A percentile compares a stretch with the other conserved stretches of the same genome.
phyloP scores from a whole-genome alignment of 371 early-diverging fungal species.

The Lichtheimia corymbifera region DNA sequence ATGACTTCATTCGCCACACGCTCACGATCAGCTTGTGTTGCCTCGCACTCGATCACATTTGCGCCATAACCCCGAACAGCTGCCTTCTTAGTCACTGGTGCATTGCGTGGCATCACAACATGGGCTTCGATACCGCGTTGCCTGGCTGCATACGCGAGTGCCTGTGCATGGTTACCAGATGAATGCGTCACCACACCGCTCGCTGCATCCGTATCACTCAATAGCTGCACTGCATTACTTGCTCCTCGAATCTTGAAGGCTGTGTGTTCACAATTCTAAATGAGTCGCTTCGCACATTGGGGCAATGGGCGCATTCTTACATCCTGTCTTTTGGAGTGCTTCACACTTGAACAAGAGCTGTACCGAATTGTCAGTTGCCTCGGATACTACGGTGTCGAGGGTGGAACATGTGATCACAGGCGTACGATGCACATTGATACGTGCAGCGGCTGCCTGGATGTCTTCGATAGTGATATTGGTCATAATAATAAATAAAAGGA shows the following conservation, averaged over 20 bases:
- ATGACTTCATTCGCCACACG: slow-evolving; percentile 26
- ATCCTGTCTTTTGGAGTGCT: slow-evolving; percentile 57
- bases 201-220: slow-evolving; percentile 29
- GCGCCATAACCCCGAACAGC: slow-evolving; percentile 61
- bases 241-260: slow-evolving; percentile 67
- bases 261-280: slow-evolving; percentile 13
- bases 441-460: slow-evolving; percentile 45
- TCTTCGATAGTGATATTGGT: slow-evolving; percentile 26
- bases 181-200: slow-evolving; percentile 50
- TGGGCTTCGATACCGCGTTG: slow-evolving; percentile 45
- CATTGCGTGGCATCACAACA: slow-evolving; percentile 56
- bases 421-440: slow-evolving; percentile 51
- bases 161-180: slow-evolving; percentile 57
- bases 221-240: slow-evolving; percentile 42
- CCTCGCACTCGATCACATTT: slow-evolving; percentile 44
- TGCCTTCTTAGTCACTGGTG: slow-evolving; percentile 50
- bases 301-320: slow-evolving; percentile 23
- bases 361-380: slow-evolving; percentile 11
- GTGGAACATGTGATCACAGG: slow-evolving; percentile 50
- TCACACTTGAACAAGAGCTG: slow-evolving; percentile 63
- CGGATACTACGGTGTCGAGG: slow-evolving; percentile 29
- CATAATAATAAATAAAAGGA: not conserved
- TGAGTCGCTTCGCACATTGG: not conserved
- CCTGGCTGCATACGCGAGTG: slow-evolving; percentile 46
- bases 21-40: slow-evolving; percentile 33